Evolutionary conservation across 257 asterid species (phyloP).

Genomic region (Solanum okadae): DNA sequence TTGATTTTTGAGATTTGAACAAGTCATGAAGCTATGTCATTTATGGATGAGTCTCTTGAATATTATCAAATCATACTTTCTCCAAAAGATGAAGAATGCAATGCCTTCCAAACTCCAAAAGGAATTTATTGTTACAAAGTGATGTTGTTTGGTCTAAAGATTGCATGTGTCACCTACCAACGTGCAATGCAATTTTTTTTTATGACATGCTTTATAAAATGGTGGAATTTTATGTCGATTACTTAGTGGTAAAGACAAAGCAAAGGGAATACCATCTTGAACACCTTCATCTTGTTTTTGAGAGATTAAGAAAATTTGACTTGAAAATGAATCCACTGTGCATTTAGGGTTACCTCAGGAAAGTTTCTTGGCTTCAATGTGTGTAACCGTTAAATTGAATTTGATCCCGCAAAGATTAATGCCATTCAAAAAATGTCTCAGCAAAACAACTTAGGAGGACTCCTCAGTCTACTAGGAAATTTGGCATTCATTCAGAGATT

Average conservation of each 20-base stretch:
- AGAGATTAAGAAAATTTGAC: neutral
- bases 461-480: neutral
- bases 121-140: neutral
- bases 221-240: neutral
- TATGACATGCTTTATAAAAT: neutral
- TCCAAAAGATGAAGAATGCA: neutral
- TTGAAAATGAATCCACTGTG: neutral
- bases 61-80: neutral
- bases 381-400: neutral
- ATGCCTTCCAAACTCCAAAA: neutral
- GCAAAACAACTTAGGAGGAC: neutral
- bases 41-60: neutral
- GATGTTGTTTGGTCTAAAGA: neutral
- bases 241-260: neutral
- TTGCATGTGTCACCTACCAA: neutral
- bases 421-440: neutral
- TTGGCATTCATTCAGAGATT: neutral
- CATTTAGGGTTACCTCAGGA: neutral
- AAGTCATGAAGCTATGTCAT: neutral
- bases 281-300: neutral
- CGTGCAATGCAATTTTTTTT: neutral
- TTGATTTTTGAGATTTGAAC: neutral
- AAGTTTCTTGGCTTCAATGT: neutral
- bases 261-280: too few relatives aligned
- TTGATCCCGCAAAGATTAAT: neutral